Conservation (phyloP, 2,329 filamentous ascomycete genomes). For the Knufia petricola region DNA sequence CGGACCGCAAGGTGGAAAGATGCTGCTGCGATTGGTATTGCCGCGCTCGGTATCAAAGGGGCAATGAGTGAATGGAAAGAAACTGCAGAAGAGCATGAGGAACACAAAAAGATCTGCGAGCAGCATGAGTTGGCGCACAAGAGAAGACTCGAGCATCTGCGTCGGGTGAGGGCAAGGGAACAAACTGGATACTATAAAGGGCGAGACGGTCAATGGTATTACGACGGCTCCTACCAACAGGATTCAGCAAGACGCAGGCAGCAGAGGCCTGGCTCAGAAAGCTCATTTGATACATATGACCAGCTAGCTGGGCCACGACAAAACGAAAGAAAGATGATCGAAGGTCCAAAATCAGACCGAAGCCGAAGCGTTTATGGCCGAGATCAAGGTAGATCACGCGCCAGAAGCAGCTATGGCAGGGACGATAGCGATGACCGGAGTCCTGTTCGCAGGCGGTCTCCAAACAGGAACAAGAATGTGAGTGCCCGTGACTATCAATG, state of each 20-base stretch:
- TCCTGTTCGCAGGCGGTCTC: neutral
- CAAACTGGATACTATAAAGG: constrained; percentile 22
- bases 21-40: constrained; percentile 55
- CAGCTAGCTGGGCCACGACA: constrained; percentile 5
- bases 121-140: constrained; percentile 32
- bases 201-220: constrained; percentile 22
- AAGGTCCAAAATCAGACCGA: neutral
- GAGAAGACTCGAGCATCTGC: constrained; percentile 18
- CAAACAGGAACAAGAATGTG: neutral
- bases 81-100: constrained; percentile 52
- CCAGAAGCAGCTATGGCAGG: neutral
- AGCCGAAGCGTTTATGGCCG: constrained; percentile 4
- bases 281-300: constrained; percentile 1
- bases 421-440: neutral
- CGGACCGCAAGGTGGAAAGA: constrained; percentile 56
- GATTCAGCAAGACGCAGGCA: neutral
- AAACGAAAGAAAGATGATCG: constrained; percentile 3
- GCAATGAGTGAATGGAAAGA: constrained; percentile 60
- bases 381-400: neutral
- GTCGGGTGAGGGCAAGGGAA: constrained; percentile 16
- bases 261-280: neutral
- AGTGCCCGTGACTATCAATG: constrained; percentile 5
- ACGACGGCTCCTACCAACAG: constrained; percentile 18
- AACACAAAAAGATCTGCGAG: constrained; percentile 45
- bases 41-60: constrained; percentile 59